phyloP scores from a whole-genome alignment of 495 filamentous ascomycete species.

The Cudoniella acicularis region DNA sequence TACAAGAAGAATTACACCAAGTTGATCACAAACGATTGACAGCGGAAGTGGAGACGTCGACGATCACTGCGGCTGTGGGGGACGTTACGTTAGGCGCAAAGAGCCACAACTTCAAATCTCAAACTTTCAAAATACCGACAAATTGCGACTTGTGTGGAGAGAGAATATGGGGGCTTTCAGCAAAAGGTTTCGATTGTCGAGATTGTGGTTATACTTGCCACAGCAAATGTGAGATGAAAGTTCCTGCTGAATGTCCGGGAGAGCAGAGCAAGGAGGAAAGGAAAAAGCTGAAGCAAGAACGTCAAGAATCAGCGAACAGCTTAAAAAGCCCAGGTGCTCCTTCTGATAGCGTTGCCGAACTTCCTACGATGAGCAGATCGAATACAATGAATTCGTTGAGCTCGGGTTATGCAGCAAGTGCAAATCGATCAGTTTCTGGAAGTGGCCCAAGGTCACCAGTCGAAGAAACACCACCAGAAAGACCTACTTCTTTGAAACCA shows the following conservation, averaged over 20 bases:
- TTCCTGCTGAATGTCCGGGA: conserved; percentile 90
- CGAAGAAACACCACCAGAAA: conserved; percentile 30
- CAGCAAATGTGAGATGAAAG: conserved; percentile 98
- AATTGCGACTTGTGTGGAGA: conserved; percentile 97
- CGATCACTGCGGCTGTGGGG: conserved; percentile 80
- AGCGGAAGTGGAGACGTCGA: conserved; percentile 86
- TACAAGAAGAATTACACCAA: conserved; percentile 82
- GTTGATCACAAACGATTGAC: conserved; percentile 81
- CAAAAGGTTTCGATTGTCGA: conserved; percentile 91
- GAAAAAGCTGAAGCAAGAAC: conserved; percentile 82
- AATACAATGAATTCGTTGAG: conserved; percentile 93
- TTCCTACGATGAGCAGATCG: conserved; percentile 63
- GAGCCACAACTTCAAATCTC: conserved; percentile 93
- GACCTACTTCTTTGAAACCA: conserved; percentile 31
- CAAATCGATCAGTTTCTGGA: conserved; percentile 67
- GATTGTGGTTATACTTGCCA: conserved; percentile 98
- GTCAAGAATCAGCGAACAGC: conserved; percentile 73
- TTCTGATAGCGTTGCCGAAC: conserved; percentile 37
- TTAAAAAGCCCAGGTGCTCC: conserved; percentile 36
- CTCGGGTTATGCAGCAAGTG: conserved; percentile 82
- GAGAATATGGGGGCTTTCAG: conserved; percentile 91
- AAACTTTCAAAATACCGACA: conserved; percentile 97
- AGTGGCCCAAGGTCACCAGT: conserved; percentile 44
- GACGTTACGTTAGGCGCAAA: conserved; percentile 88
- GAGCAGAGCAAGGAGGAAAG: conserved; percentile 90